These are phyloP conservation scores for Trichoderma virens DNA, from an alignment of 495 filamentous ascomycete genomes.

Conservation along the genomic window DNA sequence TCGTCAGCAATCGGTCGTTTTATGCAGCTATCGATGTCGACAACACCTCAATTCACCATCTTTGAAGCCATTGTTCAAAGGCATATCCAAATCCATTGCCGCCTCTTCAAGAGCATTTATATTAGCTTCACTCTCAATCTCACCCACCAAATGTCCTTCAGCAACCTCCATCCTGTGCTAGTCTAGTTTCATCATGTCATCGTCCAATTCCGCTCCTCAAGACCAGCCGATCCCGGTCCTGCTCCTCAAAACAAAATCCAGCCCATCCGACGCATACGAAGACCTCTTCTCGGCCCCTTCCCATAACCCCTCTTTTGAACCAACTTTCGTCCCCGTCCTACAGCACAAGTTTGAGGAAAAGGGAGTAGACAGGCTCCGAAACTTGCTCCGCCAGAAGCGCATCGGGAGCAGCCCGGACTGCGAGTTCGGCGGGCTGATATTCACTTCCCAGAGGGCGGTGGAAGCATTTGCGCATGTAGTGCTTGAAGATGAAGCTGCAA, in stretches of 20 bases:
- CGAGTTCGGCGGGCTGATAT: conserved; percentile 76
- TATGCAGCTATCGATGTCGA: too few relatives aligned
- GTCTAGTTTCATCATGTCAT: conserved; percentile 8
- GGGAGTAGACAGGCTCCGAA: conserved; percentile 32
- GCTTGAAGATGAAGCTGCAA: conserved; percentile 35
- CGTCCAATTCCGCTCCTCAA: conserved; percentile 53
- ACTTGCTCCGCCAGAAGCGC: conserved; percentile 24
- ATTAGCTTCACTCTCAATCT: neutral
- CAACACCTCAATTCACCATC: too few relatives aligned
- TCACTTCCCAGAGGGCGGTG: conserved; percentile 90
- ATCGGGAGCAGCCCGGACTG: conserved; percentile 25
- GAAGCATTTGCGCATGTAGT: conserved; percentile 73
- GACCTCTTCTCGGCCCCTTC: conserved; percentile 52
- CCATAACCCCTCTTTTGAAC: conserved; percentile 41
- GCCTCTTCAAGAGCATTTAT: too few relatives aligned
- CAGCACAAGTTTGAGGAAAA: conserved; percentile 53
- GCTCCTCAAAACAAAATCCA: conserved; percentile 80
- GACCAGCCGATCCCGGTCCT: conserved; percentile 53
- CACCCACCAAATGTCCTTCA: neutral
- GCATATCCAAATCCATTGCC: too few relatives aligned
- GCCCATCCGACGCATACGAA: conserved; percentile 70
- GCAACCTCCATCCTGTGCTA: neutral
- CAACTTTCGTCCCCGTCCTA: conserved; percentile 76
- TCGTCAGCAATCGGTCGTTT: too few relatives aligned
- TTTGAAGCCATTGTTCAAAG: too few relatives aligned